phyloP scores from a whole-genome alignment of 495 filamentous ascomycete species.

The Aspergillus affinis region DNA sequence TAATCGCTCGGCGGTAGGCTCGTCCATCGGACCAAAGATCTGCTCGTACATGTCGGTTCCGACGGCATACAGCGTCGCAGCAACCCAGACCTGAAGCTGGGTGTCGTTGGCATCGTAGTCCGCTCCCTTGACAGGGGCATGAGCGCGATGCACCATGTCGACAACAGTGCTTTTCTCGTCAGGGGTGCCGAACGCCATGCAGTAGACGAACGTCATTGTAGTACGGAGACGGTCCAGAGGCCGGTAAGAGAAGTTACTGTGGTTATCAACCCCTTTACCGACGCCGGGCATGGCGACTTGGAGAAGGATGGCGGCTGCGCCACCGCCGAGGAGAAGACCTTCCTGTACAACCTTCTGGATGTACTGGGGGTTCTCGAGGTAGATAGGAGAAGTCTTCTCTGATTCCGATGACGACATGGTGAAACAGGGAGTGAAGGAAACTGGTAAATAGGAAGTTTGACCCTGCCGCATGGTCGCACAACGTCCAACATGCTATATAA shows the following conservation, averaged over 20 bases:
- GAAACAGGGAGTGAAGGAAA: neutral
- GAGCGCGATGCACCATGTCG: slow-evolving; percentile 37
- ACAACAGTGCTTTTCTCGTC: slow-evolving; percentile 35
- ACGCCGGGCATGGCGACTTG: slow-evolving; percentile 44
- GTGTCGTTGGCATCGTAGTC: slow-evolving; percentile 36
- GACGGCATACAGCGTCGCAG: slow-evolving; percentile 40
- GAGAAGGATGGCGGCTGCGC: slow-evolving; percentile 38
- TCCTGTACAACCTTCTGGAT: slow-evolving; percentile 38
- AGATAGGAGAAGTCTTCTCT: slow-evolving; percentile 1
- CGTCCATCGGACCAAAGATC: slow-evolving; percentile 30
- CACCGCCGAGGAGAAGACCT: slow-evolving; percentile 37
- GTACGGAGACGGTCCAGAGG: slow-evolving; percentile 42
- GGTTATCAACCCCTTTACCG: slow-evolving; percentile 29
- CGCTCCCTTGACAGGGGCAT: slow-evolving; percentile 31
- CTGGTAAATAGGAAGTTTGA: too few species aligned
- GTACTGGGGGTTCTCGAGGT: slow-evolving; percentile 26
- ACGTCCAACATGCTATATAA: neutral
- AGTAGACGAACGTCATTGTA: slow-evolving; percentile 46
- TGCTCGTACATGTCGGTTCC: slow-evolving; percentile 35
- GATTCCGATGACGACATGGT: neutral
- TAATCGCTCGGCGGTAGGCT: slow-evolving; percentile 23
- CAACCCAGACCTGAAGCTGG: slow-evolving; percentile 43
- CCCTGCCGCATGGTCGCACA: neutral
- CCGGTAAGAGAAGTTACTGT: slow-evolving; percentile 43
- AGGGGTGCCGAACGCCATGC: slow-evolving; percentile 38